These are phyloP conservation scores for Amniculicola lignicola DNA, from an alignment of 495 filamentous ascomycete genomes.

Conservation along the genomic window DNA sequence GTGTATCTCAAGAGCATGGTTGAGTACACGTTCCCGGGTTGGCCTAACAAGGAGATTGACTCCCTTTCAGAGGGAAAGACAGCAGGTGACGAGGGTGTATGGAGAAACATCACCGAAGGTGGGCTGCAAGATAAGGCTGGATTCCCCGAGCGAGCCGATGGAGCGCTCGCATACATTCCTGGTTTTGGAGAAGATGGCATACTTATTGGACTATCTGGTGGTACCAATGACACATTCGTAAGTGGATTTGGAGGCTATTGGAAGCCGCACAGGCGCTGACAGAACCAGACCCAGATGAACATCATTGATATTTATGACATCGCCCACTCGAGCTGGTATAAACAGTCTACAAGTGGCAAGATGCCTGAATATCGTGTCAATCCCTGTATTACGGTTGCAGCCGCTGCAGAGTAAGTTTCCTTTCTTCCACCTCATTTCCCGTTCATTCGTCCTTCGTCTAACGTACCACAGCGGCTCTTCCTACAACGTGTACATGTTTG, in stretches of 20 bases:
- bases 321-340: conserved; percentile 72
- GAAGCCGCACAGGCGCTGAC: conserved; percentile 22
- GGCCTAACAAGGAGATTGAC: conserved; percentile 56
- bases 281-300: conserved; percentile 59
- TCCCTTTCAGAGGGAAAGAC: conserved; percentile 48
- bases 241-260: too few relatives aligned
- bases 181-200: conserved; percentile 68
- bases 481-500: conserved; percentile 74
- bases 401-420: conserved; percentile 50
- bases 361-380: conserved; percentile 66
- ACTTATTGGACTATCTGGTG: conserved; percentile 66
- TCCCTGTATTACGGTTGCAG: conserved; percentile 67
- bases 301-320: conserved; percentile 75
- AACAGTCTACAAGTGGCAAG: conserved; percentile 63
- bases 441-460: not conserved
- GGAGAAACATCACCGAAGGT: conserved; percentile 68
- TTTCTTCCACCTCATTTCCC: not conserved
- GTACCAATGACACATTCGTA: conserved; percentile 58
- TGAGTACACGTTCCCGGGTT: conserved; percentile 71
- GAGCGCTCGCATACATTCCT: conserved; percentile 66
- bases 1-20: conserved; percentile 69
- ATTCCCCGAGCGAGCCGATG: conserved; percentile 70
- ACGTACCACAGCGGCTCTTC: conserved; percentile 54
- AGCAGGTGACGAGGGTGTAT: conserved; percentile 56
- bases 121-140: conserved; percentile 60